These are phyloP conservation scores for Ochetophila trinervis DNA, from an alignment of 306 rosid species.

Conservation along the genomic window DNA sequence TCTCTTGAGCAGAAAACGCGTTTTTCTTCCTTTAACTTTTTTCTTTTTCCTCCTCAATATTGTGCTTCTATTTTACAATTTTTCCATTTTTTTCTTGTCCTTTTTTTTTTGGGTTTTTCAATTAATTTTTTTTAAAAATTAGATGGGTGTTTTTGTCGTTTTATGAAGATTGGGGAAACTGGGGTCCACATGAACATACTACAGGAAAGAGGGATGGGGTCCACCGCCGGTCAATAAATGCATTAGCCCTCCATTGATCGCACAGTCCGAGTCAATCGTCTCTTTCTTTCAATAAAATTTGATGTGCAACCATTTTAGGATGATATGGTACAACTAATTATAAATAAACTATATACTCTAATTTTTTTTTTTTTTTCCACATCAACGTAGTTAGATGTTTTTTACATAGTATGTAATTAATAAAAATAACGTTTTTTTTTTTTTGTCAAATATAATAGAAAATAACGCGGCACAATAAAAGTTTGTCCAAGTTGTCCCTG, in stretches of 20 bases:
- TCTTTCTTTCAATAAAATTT: too few relatives aligned
- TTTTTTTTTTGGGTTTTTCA: not conserved
- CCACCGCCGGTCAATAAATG: conserved; percentile 43
- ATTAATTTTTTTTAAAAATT: not conserved
- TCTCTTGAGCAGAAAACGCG: conserved; percentile 56
- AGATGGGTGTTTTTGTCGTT: conserved; percentile 11
- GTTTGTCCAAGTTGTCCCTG: too few relatives aligned
- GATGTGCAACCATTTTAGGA: too few relatives aligned
- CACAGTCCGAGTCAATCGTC: not conserved
- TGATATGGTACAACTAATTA: too few relatives aligned
- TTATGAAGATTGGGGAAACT: conserved; percentile 12
- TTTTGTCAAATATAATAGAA: too few relatives aligned
- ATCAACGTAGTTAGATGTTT: too few relatives aligned
- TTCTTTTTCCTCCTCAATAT: not conserved
- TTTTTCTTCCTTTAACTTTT: conserved; percentile 27
- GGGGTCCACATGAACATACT: conserved; percentile 33
- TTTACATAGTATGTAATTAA: too few relatives aligned
- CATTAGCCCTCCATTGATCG: conserved; percentile 34
- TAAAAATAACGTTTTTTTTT: too few relatives aligned
- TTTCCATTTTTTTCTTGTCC: not conserved
- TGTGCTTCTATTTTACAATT: not conserved
- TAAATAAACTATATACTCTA: too few relatives aligned
- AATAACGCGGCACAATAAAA: too few relatives aligned
- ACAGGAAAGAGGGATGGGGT: conserved; percentile 17
- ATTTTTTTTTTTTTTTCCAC: too few relatives aligned